Evolutionary conservation across 257 asterid species (phyloP).

Genomic region (Solanum arcanum): DNA sequence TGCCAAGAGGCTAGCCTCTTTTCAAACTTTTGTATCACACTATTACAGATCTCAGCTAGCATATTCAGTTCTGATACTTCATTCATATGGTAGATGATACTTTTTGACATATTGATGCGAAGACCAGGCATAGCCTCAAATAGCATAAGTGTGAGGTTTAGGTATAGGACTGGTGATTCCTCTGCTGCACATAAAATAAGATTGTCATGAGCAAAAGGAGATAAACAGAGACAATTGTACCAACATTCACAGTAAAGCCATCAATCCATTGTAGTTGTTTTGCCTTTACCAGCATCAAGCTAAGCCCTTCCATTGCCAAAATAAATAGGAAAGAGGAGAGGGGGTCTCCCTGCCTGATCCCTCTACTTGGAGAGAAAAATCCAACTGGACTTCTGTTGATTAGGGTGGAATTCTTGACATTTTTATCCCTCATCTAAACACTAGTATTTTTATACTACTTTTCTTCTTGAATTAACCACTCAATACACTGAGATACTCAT

Average conservation of each 20-base stretch:
- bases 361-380: background rate
- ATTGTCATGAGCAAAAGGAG: background rate
- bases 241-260: background rate
- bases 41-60: background rate
- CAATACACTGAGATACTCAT: background rate
- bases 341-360: background rate
- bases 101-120: background rate
- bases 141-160: background rate
- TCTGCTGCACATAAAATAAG: background rate
- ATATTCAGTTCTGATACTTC: background rate
- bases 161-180: background rate
- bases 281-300: background rate
- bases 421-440: background rate
- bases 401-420: background rate
- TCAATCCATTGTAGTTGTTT: background rate
- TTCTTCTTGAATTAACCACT: background rate
- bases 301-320: background rate
- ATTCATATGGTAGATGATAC: background rate
- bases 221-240: background rate
- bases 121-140: background rate
- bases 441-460: background rate
- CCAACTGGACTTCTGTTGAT: background rate
- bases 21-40: background rate
- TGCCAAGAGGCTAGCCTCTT: background rate
- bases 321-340: background rate